A percentile compares a stretch with the other conserved stretches of the same genome.
phyloP scores from a whole-genome alignment of 495 filamentous ascomycete genomes.

The Hypoxylon crocopeplum region DNA sequence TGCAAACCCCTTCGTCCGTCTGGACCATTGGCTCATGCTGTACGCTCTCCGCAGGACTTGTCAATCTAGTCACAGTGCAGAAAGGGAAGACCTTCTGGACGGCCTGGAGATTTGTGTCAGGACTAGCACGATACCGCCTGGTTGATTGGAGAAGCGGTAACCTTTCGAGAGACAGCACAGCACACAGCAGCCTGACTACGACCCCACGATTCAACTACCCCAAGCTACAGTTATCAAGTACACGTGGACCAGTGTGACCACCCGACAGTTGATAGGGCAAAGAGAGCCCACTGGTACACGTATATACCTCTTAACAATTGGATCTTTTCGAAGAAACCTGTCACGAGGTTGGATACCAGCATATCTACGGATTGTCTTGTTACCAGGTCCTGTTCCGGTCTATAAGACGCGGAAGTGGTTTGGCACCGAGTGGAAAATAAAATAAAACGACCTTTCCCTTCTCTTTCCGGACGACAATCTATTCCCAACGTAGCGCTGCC shows the following conservation, averaged over 20 bases:
- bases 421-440: slow-evolving; percentile 8
- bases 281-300: slow-evolving; percentile 42
- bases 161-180: slow-evolving; percentile 32
- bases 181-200: slow-evolving; percentile 42
- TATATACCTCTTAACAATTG: slow-evolving; percentile 38
- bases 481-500: slow-evolving; percentile 33
- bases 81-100: slow-evolving; percentile 33
- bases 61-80: slow-evolving; percentile 33
- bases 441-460: slow-evolving; percentile 1
- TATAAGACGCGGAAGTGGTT: slow-evolving; percentile 24
- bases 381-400: slow-evolving; percentile 6
- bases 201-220: slow-evolving; percentile 41
- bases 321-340: slow-evolving; percentile 22
- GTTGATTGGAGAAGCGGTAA: slow-evolving; percentile 39
- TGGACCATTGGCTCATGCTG: slow-evolving; percentile 27
- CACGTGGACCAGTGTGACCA: slow-evolving; percentile 44
- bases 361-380: slow-evolving; percentile 19
- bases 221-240: slow-evolving; percentile 34
- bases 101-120: slow-evolving; percentile 38
- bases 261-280: slow-evolving; percentile 29
- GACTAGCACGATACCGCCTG: slow-evolving; percentile 26
- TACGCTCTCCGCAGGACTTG: slow-evolving; percentile 10
- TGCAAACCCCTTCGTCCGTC: slow-evolving; percentile 13
- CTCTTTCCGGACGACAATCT: slow-evolving; percentile 31
- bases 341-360: slow-evolving; percentile 36